Conservation (phyloP, 1,139 yeast species). For the Saccharomyces hybrid region DNA sequence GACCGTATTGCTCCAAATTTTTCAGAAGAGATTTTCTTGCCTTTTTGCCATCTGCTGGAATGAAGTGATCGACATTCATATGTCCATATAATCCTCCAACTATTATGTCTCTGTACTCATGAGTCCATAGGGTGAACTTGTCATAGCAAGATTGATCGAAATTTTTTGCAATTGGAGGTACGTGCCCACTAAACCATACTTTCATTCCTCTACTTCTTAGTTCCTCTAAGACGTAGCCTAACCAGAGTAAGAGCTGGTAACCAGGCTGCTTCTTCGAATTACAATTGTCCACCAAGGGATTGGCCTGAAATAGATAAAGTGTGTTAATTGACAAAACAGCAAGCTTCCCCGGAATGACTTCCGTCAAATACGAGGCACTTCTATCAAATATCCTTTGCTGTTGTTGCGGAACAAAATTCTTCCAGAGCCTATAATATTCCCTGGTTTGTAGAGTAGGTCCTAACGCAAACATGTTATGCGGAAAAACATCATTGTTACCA, state of each 20-base stretch:
- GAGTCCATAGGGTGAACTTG: conserved; percentile 67
- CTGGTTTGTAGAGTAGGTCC: conserved; percentile 83
- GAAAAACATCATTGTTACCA: conserved; percentile 85
- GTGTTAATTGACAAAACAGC: conserved; percentile 77
- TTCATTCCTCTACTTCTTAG: conserved; percentile 68
- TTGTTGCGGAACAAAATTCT: conserved; percentile 62
- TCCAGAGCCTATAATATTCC: conserved; percentile 68
- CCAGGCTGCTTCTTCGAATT: conserved; percentile 70
- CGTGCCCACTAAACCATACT: conserved; percentile 84
- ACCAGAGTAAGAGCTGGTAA: conserved; percentile 66
- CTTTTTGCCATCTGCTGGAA: conserved; percentile 63
- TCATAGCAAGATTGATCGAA: conserved; percentile 64
- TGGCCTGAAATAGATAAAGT: conserved; percentile 62
- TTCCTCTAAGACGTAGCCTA: conserved; percentile 66
- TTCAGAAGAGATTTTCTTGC: conserved; percentile 41
- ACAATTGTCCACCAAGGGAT: conserved; percentile 79
- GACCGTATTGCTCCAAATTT: conserved; percentile 10
- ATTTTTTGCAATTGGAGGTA: conserved; percentile 76
- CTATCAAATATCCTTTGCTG: conserved; percentile 68
- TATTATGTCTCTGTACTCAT: conserved; percentile 74
- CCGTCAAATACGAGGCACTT: conserved; percentile 68
- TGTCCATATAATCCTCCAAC: conserved; percentile 82
- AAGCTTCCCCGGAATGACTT: conserved; percentile 67
- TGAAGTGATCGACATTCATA: conserved; percentile 81
- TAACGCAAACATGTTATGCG: conserved; percentile 74